phyloP scores from a whole-genome alignment of 108 stramenopile species.

The Phaeodactylum tricornutum region DNA sequence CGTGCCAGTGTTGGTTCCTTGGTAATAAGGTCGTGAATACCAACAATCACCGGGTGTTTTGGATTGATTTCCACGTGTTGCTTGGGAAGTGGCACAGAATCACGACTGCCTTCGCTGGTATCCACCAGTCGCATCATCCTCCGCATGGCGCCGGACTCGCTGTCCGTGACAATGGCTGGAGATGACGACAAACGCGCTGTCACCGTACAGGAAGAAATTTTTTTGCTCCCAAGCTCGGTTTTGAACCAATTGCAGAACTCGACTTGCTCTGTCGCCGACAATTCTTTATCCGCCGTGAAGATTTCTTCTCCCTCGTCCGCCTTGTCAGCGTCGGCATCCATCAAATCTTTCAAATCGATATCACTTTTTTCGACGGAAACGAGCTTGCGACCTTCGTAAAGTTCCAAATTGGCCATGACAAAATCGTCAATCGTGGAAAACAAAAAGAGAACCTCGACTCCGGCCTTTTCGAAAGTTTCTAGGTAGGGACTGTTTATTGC shows the following conservation, averaged over 20 bases:
- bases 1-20: constrained; percentile 61
- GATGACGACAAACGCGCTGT: constrained; percentile 80
- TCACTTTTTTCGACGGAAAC: constrained; percentile 85
- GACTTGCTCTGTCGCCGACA: constrained; percentile 61
- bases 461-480: constrained; percentile 88
- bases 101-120: constrained; percentile 65
- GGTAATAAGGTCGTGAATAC: constrained; percentile 49
- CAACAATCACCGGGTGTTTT: constrained; percentile 86
- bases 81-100: constrained; percentile 76
- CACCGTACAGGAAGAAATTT: constrained; percentile 71
- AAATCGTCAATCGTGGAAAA: constrained; percentile 97
- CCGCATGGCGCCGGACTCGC: constrained; percentile 91
- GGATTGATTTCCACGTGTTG: constrained; percentile 97
- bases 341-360: constrained; percentile 42
- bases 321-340: constrained; percentile 22
- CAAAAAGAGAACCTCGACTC: constrained; percentile 88
- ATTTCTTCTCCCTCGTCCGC: not conserved
- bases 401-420: constrained; percentile 90
- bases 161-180: constrained; percentile 96
- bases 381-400: constrained; percentile 80
- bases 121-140: constrained; percentile 98
- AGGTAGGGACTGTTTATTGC: constrained; percentile 93
- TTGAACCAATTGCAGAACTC: constrained; percentile 86
- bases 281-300: constrained; percentile 5
- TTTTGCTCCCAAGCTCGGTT: constrained; percentile 39